phyloP scores from a whole-genome alignment of 139 green algal species.

The Ostreobium quekettii region DNA sequence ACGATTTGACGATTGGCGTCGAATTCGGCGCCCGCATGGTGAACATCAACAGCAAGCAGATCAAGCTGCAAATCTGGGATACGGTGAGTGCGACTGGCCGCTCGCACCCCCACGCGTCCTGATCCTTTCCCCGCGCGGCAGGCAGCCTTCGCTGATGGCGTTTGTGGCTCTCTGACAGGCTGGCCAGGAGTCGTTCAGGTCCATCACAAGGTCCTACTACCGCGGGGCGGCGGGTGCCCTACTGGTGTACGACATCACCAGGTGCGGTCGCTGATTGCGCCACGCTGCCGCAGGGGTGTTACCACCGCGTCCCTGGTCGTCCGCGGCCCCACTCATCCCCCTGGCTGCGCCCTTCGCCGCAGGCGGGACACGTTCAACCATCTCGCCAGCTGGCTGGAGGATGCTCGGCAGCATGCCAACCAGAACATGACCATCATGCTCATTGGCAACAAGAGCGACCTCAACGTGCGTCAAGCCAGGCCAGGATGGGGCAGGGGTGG shows the following conservation, averaged over 20 bases:
- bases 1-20: slow-evolving; percentile 81
- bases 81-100: slow-evolving; percentile 52
- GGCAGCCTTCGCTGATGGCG: neutral
- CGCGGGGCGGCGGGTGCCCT: slow-evolving; percentile 94
- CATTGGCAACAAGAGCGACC: slow-evolving; percentile 98
- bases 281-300: no score
- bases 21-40: slow-evolving; percentile 98
- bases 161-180: slow-evolving; percentile 48
- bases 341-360: slow-evolving; percentile 14
- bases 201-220: slow-evolving; percentile 98
- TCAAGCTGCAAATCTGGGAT: slow-evolving; percentile 99
- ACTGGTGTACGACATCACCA: slow-evolving; percentile 99
- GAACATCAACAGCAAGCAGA: slow-evolving; percentile 95
- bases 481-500: no score
- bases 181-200: slow-evolving; percentile 95
- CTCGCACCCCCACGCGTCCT: neutral
- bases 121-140: neutral
- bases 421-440: slow-evolving; percentile 99
- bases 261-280: no score
- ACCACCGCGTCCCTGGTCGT: no score
- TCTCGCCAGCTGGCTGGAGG: slow-evolving; percentile 94
- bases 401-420: slow-evolving; percentile 97
- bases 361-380: slow-evolving; percentile 97
- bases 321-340: no score
- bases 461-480: slow-evolving; percentile 60